Evolutionary conservation across 1,284 basidiomycete genomes (phyloP).

Genomic region (Ceratorhiza oryzae-sativae): DNA sequence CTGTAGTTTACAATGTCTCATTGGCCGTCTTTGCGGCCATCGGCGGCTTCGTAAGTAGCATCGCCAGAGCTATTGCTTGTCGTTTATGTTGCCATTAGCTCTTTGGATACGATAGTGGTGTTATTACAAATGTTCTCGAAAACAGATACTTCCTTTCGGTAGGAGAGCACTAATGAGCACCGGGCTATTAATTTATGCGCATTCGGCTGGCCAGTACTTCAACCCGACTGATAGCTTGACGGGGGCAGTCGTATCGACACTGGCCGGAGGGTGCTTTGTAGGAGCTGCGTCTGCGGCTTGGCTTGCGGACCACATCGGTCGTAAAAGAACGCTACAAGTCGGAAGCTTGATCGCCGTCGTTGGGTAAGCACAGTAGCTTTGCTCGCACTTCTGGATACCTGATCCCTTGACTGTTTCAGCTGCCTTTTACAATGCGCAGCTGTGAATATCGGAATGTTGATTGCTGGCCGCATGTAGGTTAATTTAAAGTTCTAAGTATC

Average conservation of each 20-base stretch:
- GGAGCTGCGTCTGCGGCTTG: constrained; percentile 20
- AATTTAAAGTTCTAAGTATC: neutral
- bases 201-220: neutral
- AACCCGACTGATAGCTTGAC: neutral
- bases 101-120: constrained; percentile 37
- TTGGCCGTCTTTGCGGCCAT: constrained; percentile 31
- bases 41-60: constrained; percentile 26
- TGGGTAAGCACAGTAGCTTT: neutral
- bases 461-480: constrained; percentile 32
- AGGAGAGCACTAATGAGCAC: neutral
- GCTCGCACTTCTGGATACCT: neutral
- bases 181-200: neutral
- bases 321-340: constrained; percentile 11
- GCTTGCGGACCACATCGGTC: constrained; percentile 1
- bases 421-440: constrained; percentile 28
- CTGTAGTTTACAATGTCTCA: constrained; percentile 29
- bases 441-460: constrained; percentile 31
- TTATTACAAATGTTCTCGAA: constrained; percentile 30
- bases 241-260: constrained; percentile 25
- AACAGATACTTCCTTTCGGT: constrained; percentile 30
- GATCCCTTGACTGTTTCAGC: neutral
- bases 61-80: neutral
- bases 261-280: constrained; percentile 9
- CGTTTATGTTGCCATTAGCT: neutral
- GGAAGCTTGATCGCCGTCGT: neutral